Percentiles rank a stretch among this genome's conserved stretches.
phyloP scores from a whole-genome alignment of 2,329 filamentous ascomycete genomes.

The Ophiostoma sp. region DNA sequence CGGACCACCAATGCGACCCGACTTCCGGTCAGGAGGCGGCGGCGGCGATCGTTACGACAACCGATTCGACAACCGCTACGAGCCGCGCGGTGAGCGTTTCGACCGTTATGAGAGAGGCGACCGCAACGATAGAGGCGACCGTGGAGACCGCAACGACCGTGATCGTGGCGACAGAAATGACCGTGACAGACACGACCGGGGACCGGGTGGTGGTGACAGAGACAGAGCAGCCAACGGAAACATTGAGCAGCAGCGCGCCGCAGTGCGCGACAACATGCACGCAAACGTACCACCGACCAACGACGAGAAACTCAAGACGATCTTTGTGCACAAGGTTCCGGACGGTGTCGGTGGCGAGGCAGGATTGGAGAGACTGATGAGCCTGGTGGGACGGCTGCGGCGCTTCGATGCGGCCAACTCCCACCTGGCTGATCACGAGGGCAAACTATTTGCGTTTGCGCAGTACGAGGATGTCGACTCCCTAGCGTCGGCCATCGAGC shows the following conservation, averaged over 20 bases:
- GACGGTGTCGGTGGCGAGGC: constrained; percentile 71
- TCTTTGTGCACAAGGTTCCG: constrained; percentile 84
- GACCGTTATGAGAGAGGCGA: constrained; percentile 13
- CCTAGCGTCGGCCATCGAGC: constrained; percentile 75
- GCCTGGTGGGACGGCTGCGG: constrained; percentile 69
- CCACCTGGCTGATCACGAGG: constrained; percentile 62
- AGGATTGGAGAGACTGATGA: constrained; percentile 70
- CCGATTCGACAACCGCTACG: constrained; percentile 12
- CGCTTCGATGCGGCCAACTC: constrained; percentile 75
- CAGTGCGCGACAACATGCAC: constrained; percentile 62
- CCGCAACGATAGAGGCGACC: not conserved
- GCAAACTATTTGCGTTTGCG: constrained; percentile 86
- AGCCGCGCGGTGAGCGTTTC: constrained; percentile 29
- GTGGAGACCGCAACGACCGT: constrained; percentile 1
- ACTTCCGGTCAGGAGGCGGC: not conserved
- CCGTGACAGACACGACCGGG: constrained; percentile 14
- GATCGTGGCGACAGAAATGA: not conserved
- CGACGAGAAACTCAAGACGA: constrained; percentile 86
- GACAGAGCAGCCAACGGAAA: constrained; percentile 39
- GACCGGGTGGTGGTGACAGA: not conserved
- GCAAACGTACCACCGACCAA: constrained; percentile 73
- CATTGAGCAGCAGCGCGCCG: constrained; percentile 61
- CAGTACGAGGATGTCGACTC: constrained; percentile 91
- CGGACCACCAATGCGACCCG: not conserved
- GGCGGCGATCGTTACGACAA: constrained; percentile 27